Percentiles rank a stretch among this genome's conserved stretches.
phyloP scores from a whole-genome alignment of 2,329 filamentous ascomycete species.

The Dothidotthia symphoricarpi region DNA sequence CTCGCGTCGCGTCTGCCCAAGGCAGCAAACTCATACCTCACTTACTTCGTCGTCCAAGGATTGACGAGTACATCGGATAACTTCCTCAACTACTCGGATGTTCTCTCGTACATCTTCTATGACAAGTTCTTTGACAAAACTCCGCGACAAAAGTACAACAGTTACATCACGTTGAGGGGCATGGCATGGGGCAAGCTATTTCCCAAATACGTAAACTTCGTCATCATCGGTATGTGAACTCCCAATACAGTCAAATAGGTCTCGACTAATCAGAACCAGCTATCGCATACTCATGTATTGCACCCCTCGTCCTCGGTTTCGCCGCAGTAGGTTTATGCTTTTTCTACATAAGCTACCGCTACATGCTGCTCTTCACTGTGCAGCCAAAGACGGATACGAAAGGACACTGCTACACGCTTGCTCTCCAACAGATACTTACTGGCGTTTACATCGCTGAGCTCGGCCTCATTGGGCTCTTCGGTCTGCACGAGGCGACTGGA shows the following conservation, averaged over 20 bases:
- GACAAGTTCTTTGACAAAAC: conserved; percentile 74
- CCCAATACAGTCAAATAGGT: no score
- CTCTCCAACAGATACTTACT: conserved; percentile 78
- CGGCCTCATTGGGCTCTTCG: conserved; percentile 82
- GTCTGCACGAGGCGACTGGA: conserved; percentile 33
- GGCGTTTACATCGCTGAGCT: conserved; percentile 81
- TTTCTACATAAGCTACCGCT: conserved; percentile 85
- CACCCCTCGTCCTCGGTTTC: conserved; percentile 80
- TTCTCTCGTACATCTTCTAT: conserved; percentile 71
- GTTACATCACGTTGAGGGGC: conserved; percentile 32
- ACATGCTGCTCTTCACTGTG: conserved; percentile 86
- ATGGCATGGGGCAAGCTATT: conserved; percentile 44
- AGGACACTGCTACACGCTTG: conserved; percentile 82
- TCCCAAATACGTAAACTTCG: conserved; percentile 43
- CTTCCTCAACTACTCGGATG: conserved; percentile 70
- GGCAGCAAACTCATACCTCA: conserved; percentile 91
- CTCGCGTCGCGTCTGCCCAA: conserved; percentile 74
- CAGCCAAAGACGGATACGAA: conserved; percentile 82
- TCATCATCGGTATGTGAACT: conserved; percentile 40
- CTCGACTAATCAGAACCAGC: conserved; percentile 48
- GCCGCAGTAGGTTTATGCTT: conserved; percentile 73
- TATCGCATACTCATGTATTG: conserved; percentile 82
- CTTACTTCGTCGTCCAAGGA: conserved; percentile 92
- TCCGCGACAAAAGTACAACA: conserved; percentile 52
- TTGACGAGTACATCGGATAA: conserved; percentile 73